phyloP scores from a whole-genome alignment of 345 rosid genomes.

The Camelina laxa region DNA sequence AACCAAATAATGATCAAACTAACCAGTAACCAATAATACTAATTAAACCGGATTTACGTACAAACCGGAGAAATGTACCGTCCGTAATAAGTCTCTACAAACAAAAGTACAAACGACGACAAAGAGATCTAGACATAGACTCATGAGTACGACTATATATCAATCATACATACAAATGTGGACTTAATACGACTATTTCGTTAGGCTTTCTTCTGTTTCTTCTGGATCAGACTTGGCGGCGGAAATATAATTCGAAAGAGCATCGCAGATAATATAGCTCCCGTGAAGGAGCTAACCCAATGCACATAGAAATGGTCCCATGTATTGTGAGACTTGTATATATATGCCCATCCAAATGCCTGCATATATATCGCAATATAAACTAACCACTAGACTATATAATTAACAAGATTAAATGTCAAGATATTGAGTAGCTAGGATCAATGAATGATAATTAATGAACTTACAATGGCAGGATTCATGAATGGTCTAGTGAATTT shows the following conservation, averaged over 20 bases:
- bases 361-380: constrained; percentile 35
- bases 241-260: constrained; percentile 69
- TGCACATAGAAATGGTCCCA: constrained; percentile 95
- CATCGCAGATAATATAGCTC: constrained; percentile 80
- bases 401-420: constrained; percentile 4
- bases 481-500: constrained; percentile 88
- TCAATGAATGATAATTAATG: not conserved
- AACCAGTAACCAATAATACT: no score
- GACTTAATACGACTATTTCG: not conserved
- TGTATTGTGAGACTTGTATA: constrained; percentile 77
- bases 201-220: constrained; percentile 70
- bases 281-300: constrained; percentile 88
- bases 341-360: constrained; percentile 98
- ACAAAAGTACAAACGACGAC: no score
- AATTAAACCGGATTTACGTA: not conserved
- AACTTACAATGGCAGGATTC: constrained; percentile 99
- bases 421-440: constrained; percentile 3
- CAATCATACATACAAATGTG: not conserved
- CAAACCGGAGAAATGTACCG: not conserved
- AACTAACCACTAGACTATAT: not conserved
- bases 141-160: no score
- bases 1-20: no score
- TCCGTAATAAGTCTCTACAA: no score
- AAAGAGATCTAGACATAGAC: no score
- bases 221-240: constrained; percentile 39